phyloP scores from a whole-genome alignment of 805 yeast species.

The Torulaspora maleeae region DNA sequence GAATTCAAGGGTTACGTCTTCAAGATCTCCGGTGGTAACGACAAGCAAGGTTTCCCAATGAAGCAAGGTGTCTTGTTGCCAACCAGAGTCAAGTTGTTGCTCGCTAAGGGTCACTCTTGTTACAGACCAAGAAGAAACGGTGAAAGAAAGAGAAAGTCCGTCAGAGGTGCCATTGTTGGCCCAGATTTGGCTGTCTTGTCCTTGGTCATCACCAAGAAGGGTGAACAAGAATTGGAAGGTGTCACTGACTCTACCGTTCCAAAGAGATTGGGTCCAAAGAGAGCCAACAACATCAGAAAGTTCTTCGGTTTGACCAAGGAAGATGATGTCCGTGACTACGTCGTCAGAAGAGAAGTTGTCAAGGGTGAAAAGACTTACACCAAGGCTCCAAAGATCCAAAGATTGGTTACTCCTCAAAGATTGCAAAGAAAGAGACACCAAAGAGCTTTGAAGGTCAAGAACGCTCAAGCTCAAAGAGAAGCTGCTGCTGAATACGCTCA shows the following conservation, averaged over 20 bases:
- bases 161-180: conserved; percentile 98
- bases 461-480: conserved; percentile 98
- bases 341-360: conserved; percentile 95
- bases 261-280: conserved; percentile 99
- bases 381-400: conserved; percentile 99
- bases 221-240: conserved; percentile 94
- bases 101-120: conserved; percentile 93
- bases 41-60: conserved; percentile 99
- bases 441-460: conserved; percentile 87
- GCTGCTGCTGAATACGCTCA: conserved; percentile 99
- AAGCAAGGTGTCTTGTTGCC: conserved; percentile 99
- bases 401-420: conserved; percentile 98
- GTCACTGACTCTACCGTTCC: conserved; percentile 91
- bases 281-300: conserved; percentile 99
- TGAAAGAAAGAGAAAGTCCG: conserved; percentile 99
- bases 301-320: conserved; percentile 78
- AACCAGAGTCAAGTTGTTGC: conserved; percentile 95
- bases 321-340: conserved; percentile 65
- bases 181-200: conserved; percentile 95
- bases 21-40: conserved; percentile 99
- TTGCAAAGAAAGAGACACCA: conserved; percentile 98
- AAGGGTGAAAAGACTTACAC: conserved; percentile 98
- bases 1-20: conserved; percentile 99
- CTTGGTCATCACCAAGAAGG: conserved; percentile 92
- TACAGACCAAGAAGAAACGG: conserved; percentile 99